Base-by-base conservation (phyloP, 441 rosid species). In the Erysimum cheiri region DNA sequence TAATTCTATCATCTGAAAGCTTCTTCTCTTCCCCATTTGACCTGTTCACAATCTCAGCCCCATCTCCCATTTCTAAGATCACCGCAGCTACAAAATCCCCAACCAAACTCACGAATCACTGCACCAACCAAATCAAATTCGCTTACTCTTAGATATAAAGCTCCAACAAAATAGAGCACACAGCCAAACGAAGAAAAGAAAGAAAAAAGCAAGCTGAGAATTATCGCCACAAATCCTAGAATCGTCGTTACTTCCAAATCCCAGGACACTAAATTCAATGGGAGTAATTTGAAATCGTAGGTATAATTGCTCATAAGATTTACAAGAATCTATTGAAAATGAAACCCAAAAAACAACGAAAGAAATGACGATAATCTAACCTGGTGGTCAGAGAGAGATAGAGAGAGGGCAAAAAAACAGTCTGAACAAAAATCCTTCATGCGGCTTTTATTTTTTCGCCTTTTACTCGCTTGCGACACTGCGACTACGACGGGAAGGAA, bases 61-160 rank as follows among this genome's bases (percentile, higher is more conserved):
- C 84, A 69, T 80, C 83, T 66, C 89, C 95, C 95, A 92, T 77
- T 24, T 52, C 76, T 69, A 71, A n/a, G 49, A 40, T 67, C 70
- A 65, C 35, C 39, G 26, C 46, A 26, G 64, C 73, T 33, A 47
- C 73, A 69, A 55, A 35, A 63, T 47, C 85, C 4, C 50, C 41
- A 48, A 59, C 12, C 24, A 28, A 65, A 29, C 26, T 60, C 65
- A 60, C 75, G 43, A 68, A 66, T 28, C 75, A 57, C 63, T 70
- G 35, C 15, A 60, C 55, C 56, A 22, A 53, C 60, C 62, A 66
- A 60, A 66, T 11, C 8, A 22, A 56, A 46, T 17, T 36, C 14
- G 19, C 14, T 36, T 5, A 9, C 56, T 52, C 41, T 15, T 5
- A 19, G 19, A 28, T 56, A 61, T 11, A 35, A 0, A 24, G 26